Conservation (phyloP, 2,329 filamentous ascomycete genomes). For the Hymenoscyphus repandus region DNA sequence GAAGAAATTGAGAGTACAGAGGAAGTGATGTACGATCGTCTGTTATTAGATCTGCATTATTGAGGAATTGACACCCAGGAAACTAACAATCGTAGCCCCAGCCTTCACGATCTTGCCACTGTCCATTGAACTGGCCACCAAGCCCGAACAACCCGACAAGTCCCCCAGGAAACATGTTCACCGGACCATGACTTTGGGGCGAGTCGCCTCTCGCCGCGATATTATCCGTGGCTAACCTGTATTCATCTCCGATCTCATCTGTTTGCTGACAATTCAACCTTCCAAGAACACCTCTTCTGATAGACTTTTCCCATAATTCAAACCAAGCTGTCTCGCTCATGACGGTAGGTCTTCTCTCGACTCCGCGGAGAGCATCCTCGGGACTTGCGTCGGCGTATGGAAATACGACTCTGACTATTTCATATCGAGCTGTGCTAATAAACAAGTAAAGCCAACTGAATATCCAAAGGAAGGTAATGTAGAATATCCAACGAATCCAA, state of each 20-base stretch:
- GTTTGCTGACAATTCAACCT: conserved; percentile 42
- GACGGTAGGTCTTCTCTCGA: conserved; percentile 16
- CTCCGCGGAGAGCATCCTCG: conserved; percentile 11
- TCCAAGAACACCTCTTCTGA: conserved; percentile 54
- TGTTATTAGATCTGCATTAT: no score
- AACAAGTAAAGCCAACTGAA: conserved; percentile 67
- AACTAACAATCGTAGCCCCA: conserved; percentile 5
- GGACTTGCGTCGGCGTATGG: conserved; percentile 20
- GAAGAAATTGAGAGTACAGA: no score
- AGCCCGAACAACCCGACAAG: neutral
- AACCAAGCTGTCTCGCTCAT: conserved; percentile 52
- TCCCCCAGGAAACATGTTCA: neutral
- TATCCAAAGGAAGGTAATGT: conserved; percentile 62
- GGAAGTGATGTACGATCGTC: no score
- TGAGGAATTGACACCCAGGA: neutral
- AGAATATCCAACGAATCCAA: conserved; percentile 62
- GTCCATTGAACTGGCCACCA: conserved; percentile 2
- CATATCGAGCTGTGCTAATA: conserved; percentile 61
- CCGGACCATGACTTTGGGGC: neutral
- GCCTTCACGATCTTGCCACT: conserved; percentile 5
- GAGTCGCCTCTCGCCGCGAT: conserved; percentile 15
- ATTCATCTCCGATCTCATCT: conserved; percentile 47
- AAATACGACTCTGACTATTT: conserved; percentile 55
- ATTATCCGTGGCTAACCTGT: conserved; percentile 39
- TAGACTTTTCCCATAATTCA: conserved; percentile 54